A percentile compares a stretch with the other conserved stretches of the same genome.
phyloP scores from a whole-genome alignment of 495 filamentous ascomycete genomes.

The Evansstolkia leycettana region DNA sequence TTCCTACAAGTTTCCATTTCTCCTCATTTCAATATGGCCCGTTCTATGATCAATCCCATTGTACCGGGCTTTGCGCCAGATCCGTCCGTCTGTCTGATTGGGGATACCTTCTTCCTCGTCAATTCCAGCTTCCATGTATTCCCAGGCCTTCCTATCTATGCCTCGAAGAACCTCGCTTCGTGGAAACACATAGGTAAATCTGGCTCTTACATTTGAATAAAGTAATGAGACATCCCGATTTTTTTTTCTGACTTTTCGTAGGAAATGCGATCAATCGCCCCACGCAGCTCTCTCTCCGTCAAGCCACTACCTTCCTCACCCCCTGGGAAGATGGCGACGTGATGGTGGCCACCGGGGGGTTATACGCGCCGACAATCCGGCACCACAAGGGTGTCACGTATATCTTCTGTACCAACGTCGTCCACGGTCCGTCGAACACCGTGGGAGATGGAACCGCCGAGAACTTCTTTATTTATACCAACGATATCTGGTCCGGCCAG shows the following conservation, averaged over 20 bases:
- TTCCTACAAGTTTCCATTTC: not conserved
- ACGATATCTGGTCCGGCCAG: conserved; percentile 8
- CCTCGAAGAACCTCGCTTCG: conserved; percentile 16
- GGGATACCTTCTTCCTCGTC: conserved; percentile 18
- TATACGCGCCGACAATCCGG: conserved; percentile 16
- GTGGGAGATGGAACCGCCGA: conserved; percentile 4
- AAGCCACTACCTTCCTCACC: not conserved
- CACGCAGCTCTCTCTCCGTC: not conserved
- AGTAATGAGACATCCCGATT: too few species aligned
- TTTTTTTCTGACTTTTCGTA: not conserved
- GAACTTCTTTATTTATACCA: conserved; percentile 17
- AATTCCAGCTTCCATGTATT: conserved; percentile 26
- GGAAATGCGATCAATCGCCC: conserved; percentile 1
- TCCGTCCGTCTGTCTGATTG: conserved; percentile 13
- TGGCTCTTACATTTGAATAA: too few species aligned
- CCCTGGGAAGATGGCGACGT: conserved; percentile 1
- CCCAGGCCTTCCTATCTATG: conserved; percentile 27
- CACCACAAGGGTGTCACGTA: conserved; percentile 23
- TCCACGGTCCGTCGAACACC: not conserved
- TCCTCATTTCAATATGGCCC: not conserved
- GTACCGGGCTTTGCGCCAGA: conserved; percentile 18
- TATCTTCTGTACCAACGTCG: conserved; percentile 25
- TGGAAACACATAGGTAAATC: conserved; percentile 17
- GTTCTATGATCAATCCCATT: not conserved
- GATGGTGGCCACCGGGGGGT: conserved; percentile 4